Percentiles rank a stretch among this genome's conserved stretches.
These are phyloP conservation scores for Leptosphaerulina australis DNA, from an alignment of 2,329 filamentous ascomycete genomes.

Conservation along the genomic window DNA sequence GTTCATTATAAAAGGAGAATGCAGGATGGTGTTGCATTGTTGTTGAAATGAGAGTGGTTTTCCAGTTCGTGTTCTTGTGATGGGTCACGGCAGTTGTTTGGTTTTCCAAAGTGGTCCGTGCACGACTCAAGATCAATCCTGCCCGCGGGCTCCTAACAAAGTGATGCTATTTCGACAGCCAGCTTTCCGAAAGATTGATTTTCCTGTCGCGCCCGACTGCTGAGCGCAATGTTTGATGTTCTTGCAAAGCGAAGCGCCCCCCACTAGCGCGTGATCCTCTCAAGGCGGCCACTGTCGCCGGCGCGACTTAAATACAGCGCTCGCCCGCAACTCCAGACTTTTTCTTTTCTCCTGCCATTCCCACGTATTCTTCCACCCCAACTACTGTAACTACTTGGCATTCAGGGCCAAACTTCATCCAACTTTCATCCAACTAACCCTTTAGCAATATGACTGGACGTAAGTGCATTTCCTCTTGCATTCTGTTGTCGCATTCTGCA, in stretches of 20 bases:
- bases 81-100: conserved; percentile 2
- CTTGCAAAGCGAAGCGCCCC: conserved; percentile 9
- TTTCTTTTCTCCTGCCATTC: conserved; percentile 25
- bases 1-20: too few relatives aligned
- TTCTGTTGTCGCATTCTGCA: conserved; percentile 20
- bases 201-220: conserved; percentile 20
- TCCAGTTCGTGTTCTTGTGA: conserved; percentile 1
- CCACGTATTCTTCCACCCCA: conserved; percentile 21
- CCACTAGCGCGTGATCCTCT: conserved; percentile 33
- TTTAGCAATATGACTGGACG: conserved; percentile 52
- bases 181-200: conserved; percentile 31
- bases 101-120: conserved; percentile 9
- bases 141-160: conserved; percentile 4
- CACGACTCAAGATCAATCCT: conserved; percentile 5
- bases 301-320: conserved; percentile 31
- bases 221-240: conserved; percentile 25
- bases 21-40: background rate
- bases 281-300: conserved; percentile 30
- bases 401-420: conserved; percentile 9
- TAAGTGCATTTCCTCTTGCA: conserved; percentile 39
- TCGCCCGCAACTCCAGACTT: conserved; percentile 21
- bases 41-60: background rate
- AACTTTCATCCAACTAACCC: conserved; percentile 22
- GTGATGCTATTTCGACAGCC: conserved; percentile 20
- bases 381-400: conserved; percentile 1